Evolutionary conservation across 129 eudicot species (phyloP).

Genomic region (Logfia minima): DNA sequence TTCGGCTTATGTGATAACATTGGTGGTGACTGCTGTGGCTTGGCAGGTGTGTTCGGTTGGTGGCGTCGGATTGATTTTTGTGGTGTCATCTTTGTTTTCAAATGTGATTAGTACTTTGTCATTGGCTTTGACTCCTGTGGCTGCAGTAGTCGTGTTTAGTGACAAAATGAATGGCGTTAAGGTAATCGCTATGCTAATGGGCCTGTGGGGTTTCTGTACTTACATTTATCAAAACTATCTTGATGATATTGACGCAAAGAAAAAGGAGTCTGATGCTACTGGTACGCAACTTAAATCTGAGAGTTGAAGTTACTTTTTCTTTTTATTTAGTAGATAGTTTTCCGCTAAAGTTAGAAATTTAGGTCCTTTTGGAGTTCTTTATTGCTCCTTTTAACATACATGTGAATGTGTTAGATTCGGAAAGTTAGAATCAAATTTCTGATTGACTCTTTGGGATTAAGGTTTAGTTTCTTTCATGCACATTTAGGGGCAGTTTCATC

Average conservation of each 20-base stretch:
- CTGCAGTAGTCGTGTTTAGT: slow-evolving; percentile 59
- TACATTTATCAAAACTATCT: slow-evolving; percentile 82
- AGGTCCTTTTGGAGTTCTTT: slow-evolving; percentile 8
- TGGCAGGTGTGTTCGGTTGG: slow-evolving; percentile 95
- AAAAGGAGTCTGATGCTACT: slow-evolving; percentile 23
- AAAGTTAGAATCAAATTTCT: neutral
- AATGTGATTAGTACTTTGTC: slow-evolving; percentile 79
- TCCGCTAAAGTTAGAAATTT: neutral
- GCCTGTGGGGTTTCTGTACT: slow-evolving; percentile 78
- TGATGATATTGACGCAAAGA: slow-evolving; percentile 55
- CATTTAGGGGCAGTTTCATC: slow-evolving; percentile 35
- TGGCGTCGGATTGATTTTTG: slow-evolving; percentile 76
- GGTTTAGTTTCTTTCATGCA: slow-evolving; percentile 34
- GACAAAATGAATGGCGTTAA: slow-evolving; percentile 80
- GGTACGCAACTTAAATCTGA: slow-evolving; percentile 30
- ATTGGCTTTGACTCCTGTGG: slow-evolving; percentile 79
- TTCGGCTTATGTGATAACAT: slow-evolving; percentile 63
- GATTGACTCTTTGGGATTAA: slow-evolving; percentile 24
- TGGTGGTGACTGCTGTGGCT: slow-evolving; percentile 79
- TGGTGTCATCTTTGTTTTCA: slow-evolving; percentile 77
- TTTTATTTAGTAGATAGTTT: neutral
- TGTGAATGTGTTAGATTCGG: neutral
- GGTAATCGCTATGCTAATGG: slow-evolving; percentile 69
- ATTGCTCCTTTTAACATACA: neutral
- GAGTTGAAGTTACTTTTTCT: slow-evolving; percentile 27